Evolutionary conservation across 371 early-diverging fungal species (phyloP), one percentile per base, ranked within the genome.

Genomic region (Mucor irregularis): DNA sequence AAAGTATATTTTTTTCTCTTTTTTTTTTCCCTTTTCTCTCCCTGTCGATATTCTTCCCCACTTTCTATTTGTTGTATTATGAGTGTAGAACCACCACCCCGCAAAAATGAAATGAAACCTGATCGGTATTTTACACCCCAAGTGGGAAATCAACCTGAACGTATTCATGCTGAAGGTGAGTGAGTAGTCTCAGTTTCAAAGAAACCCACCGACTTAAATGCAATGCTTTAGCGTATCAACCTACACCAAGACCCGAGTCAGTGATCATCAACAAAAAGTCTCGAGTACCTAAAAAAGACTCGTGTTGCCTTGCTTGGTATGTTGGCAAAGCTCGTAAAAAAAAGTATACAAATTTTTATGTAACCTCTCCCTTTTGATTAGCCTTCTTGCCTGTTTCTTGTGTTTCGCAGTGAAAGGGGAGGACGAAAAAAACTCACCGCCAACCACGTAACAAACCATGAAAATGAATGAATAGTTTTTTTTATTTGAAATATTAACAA

Each of bases 271-370:
- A 51, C 5, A 44, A 51, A n/a, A 44, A 49, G 14, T 11, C 44
- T n/a, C 33, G 38, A 30, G 22, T 19, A 17, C 25, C 56, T 29
- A 45, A 37, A 7, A 51, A 50, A 14, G 45, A 49, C 22, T 50
- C 45, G 9, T 58, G 58, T 22, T 58, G 58, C 45, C 17, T 50
- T 17, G 35, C 58, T 50, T 58, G 58, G 58, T 58, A 49, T 49
- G 21, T 37, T 24, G 3, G 17, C 0, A 14, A 13, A 35, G 39
- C 14, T 4, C 14, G 24, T 24, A 39, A 39, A 13, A 37, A 11
- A 19, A 29, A 26, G 30, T 21, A 17, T 19, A 40, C 14, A 5
- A n/a, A 24, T 10, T 7, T 35, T n/a, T n/a, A n/a, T n/a, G n/a
- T n/a, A n/a, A n/a, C 9, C 16, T 35, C 10, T 11, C n/a, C 13